A percentile compares a stretch with the other conserved stretches of the same genome.
Evolutionary conservation across 108 stramenopile species (phyloP).

Genomic region (Schizochytrium sp.): DNA sequence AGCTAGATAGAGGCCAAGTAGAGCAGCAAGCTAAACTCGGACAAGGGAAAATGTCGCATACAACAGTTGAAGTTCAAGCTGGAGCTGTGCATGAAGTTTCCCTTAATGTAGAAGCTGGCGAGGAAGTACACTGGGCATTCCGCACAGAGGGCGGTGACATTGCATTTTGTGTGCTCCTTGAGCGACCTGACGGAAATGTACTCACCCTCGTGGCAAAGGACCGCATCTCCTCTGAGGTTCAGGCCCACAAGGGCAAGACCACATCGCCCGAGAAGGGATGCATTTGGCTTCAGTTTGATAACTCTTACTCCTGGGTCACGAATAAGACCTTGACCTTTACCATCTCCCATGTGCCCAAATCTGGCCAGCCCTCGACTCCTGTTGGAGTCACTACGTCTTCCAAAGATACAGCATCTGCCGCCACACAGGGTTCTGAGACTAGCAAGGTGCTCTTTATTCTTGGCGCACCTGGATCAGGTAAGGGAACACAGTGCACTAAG

Average conservation of each 20-base stretch:
- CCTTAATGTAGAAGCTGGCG: slow-evolving; percentile 17
- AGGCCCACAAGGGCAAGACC: slow-evolving; percentile 19
- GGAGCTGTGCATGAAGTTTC: slow-evolving; percentile 47
- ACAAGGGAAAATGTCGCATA: neutral
- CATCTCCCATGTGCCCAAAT: slow-evolving; percentile 19
- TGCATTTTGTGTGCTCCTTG: slow-evolving; percentile 49
- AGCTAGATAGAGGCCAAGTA: no score
- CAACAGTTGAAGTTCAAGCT: slow-evolving; percentile 50
- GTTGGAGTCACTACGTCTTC: no score
- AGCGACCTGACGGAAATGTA: neutral
- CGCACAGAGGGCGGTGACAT: slow-evolving; percentile 44
- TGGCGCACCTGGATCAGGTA: slow-evolving; percentile 76
- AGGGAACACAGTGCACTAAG: slow-evolving; percentile 78
- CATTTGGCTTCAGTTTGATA: slow-evolving; percentile 50
- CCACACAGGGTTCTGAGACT: neutral
- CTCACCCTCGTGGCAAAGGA: slow-evolving; percentile 54
- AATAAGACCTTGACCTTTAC: slow-evolving; percentile 41
- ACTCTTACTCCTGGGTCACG: slow-evolving; percentile 48
- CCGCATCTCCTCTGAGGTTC: slow-evolving; percentile 15
- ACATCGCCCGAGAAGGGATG: neutral
- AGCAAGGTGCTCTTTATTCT: slow-evolving; percentile 69
- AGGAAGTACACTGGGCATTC: slow-evolving; percentile 52
- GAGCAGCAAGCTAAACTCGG: no score
- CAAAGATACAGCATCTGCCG: neutral
- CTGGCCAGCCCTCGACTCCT: neutral